These are phyloP conservation scores for Russula sp. DNA, from an alignment of 768 basidiomycete genomes.

Conservation along the genomic window DNA sequence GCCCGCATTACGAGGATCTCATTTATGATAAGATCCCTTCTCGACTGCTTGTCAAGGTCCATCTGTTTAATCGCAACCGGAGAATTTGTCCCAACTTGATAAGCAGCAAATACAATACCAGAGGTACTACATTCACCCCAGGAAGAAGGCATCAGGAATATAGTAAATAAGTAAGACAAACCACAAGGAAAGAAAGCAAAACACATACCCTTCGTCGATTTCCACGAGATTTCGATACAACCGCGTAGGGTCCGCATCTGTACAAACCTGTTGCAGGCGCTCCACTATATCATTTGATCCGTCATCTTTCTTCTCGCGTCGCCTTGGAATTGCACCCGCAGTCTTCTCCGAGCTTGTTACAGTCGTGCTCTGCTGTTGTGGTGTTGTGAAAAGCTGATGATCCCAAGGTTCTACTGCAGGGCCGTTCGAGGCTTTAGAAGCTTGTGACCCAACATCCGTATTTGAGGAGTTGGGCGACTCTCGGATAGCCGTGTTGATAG, in stretches of 20 bases:
- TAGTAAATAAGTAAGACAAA: not conserved
- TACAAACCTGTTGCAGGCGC: constrained; percentile 89
- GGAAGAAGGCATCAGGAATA: no score
- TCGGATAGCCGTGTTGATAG: constrained; percentile 29
- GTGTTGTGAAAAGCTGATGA: constrained; percentile 29
- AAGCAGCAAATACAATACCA: constrained; percentile 93
- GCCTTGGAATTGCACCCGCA: constrained; percentile 74
- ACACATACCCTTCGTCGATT: constrained; percentile 93
- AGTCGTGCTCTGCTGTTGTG: constrained; percentile 58
- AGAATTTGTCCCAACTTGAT: constrained; percentile 91
- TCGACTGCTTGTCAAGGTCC: constrained; percentile 99
- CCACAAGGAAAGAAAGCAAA: no score
- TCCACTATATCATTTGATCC: constrained; percentile 84
- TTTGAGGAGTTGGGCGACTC: constrained; percentile 24
- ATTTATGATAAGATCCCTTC: constrained; percentile 99
- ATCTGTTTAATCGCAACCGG: constrained; percentile 99
- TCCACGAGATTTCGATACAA: constrained; percentile 91
- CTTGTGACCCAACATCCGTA: constrained; percentile 49
- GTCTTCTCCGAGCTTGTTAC: constrained; percentile 63
- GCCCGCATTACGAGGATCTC: constrained; percentile 99
- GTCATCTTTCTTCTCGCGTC: constrained; percentile 49
- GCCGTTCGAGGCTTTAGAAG: constrained; percentile 55
- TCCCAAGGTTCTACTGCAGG: constrained; percentile 37
- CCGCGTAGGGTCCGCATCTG: constrained; percentile 90
- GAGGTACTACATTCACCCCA: constrained; percentile 60